A percentile compares a stretch with the other conserved stretches of the same genome.
phyloP scores from a whole-genome alignment of 768 basidiomycete species.

The Suillus occidentalis region DNA sequence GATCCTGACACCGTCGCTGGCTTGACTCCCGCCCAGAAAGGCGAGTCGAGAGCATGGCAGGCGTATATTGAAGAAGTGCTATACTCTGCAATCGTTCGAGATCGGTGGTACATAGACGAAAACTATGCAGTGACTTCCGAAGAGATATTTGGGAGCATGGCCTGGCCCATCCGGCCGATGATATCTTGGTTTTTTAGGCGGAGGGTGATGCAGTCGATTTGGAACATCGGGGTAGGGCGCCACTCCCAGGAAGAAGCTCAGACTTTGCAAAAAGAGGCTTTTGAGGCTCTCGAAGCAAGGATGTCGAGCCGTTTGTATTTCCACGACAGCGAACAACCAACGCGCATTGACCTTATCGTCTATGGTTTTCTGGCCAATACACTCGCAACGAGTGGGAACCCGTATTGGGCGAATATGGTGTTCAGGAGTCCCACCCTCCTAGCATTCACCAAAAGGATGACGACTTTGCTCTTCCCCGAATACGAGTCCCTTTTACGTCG shows the following conservation, averaged over 20 bases:
- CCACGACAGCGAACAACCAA: conserved; percentile 28
- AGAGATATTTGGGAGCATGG: conserved; percentile 16
- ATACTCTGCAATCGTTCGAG: conserved; percentile 28
- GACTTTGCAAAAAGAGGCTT: conserved; percentile 27
- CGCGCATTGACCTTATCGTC: conserved; percentile 29
- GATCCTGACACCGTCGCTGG: conserved; percentile 30
- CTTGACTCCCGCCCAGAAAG: conserved; percentile 27
- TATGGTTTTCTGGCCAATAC: conserved; percentile 34
- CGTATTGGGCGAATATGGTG: conserved; percentile 26
- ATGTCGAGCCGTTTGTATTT: conserved; percentile 25
- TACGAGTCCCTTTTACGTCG: conserved; percentile 20
- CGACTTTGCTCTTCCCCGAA: conserved; percentile 27
- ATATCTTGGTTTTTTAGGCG: conserved; percentile 24
- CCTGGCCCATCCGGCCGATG: conserved; percentile 24
- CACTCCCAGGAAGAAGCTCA: conserved; percentile 35
- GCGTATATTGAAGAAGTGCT: conserved; percentile 32
- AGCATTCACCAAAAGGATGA: conserved; percentile 25
- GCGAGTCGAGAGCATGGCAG: conserved; percentile 36
- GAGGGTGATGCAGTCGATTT: conserved; percentile 17
- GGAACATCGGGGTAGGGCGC: conserved; percentile 29
- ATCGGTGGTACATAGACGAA: conserved; percentile 31
- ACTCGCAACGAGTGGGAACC: conserved; percentile 22
- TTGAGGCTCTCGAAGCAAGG: conserved; percentile 31
- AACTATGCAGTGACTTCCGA: conserved; percentile 21
- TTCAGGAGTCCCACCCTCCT: conserved; percentile 19